phyloP scores from a whole-genome alignment of 176 grass and related monocot genomes.

The Oryza officinalis region DNA sequence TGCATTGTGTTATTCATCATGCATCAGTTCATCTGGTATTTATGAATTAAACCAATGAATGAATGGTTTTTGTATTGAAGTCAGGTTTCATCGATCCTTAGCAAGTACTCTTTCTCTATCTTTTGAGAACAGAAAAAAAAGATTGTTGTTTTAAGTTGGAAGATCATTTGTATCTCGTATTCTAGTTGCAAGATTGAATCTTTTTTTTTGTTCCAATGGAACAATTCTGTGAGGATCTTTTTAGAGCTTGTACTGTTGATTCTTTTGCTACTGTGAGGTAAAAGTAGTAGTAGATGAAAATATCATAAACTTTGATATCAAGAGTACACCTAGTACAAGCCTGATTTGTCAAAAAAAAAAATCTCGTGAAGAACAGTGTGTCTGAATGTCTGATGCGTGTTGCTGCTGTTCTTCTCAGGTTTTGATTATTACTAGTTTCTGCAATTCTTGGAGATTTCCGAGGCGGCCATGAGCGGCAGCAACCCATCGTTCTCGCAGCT shows the following conservation, averaged over 20 bases:
- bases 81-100: neutral
- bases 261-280: neutral
- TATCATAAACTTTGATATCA: neutral
- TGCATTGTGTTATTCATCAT: neutral
- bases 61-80: neutral
- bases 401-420: slow-evolving; percentile 31
- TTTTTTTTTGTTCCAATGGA: neutral
- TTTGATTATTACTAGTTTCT: slow-evolving; percentile 16
- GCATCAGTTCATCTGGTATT: neutral
- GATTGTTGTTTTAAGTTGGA: neutral
- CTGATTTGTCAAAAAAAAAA: neutral
- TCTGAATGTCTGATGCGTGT: slow-evolving; percentile 5
- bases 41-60: neutral
- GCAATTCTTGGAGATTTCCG: neutral
- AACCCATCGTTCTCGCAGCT: slow-evolving; percentile 38
- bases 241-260: neutral
- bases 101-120: too few species aligned
- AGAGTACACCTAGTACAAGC: neutral
- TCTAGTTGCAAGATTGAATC: neutral
- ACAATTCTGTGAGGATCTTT: neutral
- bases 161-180: neutral
- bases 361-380: slow-evolving; percentile 7
- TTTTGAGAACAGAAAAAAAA: too few species aligned
- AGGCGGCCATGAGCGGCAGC: slow-evolving; percentile 19
- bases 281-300: neutral